Evolutionary conservation across 2,329 filamentous ascomycete species (phyloP).

Genomic region (Penicillium frequentans): DNA sequence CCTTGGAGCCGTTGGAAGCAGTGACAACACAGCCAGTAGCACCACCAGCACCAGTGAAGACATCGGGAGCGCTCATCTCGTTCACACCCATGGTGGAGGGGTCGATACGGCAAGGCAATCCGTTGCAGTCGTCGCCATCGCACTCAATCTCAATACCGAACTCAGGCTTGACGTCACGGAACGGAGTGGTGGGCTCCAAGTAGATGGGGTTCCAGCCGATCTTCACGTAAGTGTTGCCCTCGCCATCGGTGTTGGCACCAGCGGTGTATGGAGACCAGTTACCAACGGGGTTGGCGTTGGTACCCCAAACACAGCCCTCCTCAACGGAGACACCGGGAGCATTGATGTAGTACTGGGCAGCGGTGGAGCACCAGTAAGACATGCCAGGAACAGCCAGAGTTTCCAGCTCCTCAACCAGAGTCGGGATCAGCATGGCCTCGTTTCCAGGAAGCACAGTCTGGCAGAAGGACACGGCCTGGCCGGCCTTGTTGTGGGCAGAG

Average conservation of each 20-base stretch:
- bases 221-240: conserved; percentile 71
- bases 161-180: conserved; percentile 59
- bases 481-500: conserved; percentile 65
- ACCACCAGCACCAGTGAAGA: conserved; percentile 64
- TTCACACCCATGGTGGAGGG: conserved; percentile 58
- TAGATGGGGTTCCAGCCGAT: conserved; percentile 78
- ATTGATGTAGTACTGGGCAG: conserved; percentile 80
- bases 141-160: conserved; percentile 73
- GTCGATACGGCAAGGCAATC: conserved; percentile 72
- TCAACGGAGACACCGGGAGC: conserved; percentile 62
- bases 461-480: conserved; percentile 67
- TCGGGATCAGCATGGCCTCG: conserved; percentile 80
- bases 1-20: conserved; percentile 64
- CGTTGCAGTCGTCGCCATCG: conserved; percentile 64
- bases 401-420: conserved; percentile 58
- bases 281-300: conserved; percentile 60
- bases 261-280: conserved; percentile 79
- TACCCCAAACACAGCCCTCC: conserved; percentile 72
- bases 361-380: conserved; percentile 70
- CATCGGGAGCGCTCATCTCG: conserved; percentile 56
- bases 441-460: conserved; percentile 78
- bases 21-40: conserved; percentile 76
- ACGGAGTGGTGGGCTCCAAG: conserved; percentile 51
- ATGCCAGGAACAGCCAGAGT: conserved; percentile 69
- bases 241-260: conserved; percentile 67